Percentiles rank a stretch among this genome's conserved stretches.
phyloP scores from a whole-genome alignment of 257 asterid species.

The Solanum etuberosum region DNA sequence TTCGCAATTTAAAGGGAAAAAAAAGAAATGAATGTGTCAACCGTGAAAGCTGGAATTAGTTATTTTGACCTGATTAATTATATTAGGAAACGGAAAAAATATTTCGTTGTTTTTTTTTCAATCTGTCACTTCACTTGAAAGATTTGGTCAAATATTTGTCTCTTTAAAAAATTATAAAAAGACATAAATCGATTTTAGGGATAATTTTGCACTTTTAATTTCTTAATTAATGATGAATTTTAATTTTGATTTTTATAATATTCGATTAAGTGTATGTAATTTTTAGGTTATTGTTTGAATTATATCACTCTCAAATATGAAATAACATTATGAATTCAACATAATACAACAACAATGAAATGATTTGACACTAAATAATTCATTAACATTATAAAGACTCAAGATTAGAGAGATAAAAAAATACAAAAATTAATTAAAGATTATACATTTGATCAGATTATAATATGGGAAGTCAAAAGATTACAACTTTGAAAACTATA shows the following conservation, averaged over 20 bases:
- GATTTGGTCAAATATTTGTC: not conserved
- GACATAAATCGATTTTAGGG: not conserved
- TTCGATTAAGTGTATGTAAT: not conserved
- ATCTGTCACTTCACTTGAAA: not conserved
- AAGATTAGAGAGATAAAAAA: not conserved
- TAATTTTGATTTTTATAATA: not conserved
- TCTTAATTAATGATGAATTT: not conserved
- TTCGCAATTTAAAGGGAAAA: not conserved
- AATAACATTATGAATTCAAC: not conserved
- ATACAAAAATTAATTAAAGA: not conserved
- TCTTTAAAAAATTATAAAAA: not conserved
- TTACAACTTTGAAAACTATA: not conserved
- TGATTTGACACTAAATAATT: not conserved
- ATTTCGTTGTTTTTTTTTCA: not conserved
- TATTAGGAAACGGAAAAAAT: not conserved
- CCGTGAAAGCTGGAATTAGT: not conserved
- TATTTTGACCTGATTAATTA: not conserved
- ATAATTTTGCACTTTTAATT: not conserved
- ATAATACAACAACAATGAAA: not conserved
- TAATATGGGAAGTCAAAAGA: not conserved
- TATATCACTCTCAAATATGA: not conserved
- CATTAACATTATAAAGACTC: not conserved
- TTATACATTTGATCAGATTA: not conserved
- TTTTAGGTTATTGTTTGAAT: not conserved
- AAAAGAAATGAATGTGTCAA: not conserved